phyloP scores from a whole-genome alignment of 2,329 filamentous ascomycete species.

The Beauveria bassiana region DNA sequence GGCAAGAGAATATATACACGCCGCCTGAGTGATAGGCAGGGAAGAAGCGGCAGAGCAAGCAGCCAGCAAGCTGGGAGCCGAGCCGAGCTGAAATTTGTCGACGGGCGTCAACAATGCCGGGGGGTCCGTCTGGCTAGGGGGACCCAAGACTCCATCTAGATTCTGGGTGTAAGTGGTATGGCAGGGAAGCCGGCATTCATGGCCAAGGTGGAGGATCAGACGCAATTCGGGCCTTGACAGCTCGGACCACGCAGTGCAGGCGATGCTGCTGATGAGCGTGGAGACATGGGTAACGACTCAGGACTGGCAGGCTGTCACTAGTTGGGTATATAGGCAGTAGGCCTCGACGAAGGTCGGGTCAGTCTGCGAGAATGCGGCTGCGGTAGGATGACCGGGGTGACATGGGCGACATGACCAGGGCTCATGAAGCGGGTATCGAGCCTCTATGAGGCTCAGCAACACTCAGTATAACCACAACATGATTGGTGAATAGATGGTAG shows the following conservation, averaged over 20 bases:
- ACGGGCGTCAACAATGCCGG: not conserved
- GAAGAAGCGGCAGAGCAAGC: not conserved
- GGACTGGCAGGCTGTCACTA: not conserved
- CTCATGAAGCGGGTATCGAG: not conserved
- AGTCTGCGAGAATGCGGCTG: not conserved
- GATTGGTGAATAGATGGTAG: not conserved
- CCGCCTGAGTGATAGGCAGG: not conserved
- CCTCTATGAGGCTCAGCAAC: not conserved
- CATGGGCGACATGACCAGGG: not conserved
- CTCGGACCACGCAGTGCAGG: not conserved
- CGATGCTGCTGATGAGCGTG: not conserved
- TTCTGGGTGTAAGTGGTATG: constrained; percentile 3
- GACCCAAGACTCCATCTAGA: not conserved
- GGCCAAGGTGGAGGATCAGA: not conserved
- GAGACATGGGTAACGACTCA: not conserved
- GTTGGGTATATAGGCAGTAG: not conserved
- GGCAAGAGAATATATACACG: constrained; percentile 1
- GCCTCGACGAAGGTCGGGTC: not conserved
- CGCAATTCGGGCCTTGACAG: constrained; percentile 4
- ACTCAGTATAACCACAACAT: not conserved
- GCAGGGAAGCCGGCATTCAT: not conserved
- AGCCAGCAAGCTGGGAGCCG: not conserved
- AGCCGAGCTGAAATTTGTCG: constrained; percentile 1
- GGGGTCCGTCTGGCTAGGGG: not conserved
- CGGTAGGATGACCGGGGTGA: not conserved